A percentile compares a stretch with the other conserved stretches of the same genome.
Conservation (phyloP, 768 basidiomycete genomes). For the Chalciporus sphaerocephalus region DNA sequence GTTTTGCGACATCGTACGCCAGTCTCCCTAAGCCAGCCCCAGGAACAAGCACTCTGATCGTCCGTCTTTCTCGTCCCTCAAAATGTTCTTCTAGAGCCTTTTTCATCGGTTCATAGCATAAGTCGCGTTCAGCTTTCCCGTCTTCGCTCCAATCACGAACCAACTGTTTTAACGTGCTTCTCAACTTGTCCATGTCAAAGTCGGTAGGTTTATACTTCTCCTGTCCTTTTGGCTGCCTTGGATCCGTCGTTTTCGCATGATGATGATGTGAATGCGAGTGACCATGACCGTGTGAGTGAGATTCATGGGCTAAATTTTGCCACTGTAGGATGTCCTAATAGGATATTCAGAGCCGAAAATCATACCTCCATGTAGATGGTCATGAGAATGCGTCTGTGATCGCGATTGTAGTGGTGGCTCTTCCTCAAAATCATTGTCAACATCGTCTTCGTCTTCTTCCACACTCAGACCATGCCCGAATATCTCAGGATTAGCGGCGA, state of each 20-base stretch:
- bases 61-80: conserved; percentile 44
- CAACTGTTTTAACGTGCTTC: conserved; percentile 89
- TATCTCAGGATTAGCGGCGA: conserved; percentile 77
- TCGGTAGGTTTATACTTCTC: conserved; percentile 52
- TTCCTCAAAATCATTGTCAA: conserved; percentile 16
- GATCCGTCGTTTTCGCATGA: conserved; percentile 6
- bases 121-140: conserved; percentile 71
- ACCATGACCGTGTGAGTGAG: conserved; percentile 35
- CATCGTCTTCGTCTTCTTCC: conserved; percentile 19
- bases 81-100: conserved; percentile 68
- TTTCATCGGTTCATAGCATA: conserved; percentile 78
- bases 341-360: conserved; percentile 21
- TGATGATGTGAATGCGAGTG: conserved; percentile 31
- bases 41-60: conserved; percentile 77
- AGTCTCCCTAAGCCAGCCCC: conserved; percentile 87
- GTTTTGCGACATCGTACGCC: conserved; percentile 80
- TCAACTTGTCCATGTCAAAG: conserved; percentile 83
- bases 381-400: background rate
- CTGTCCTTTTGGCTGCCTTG: conserved; percentile 4
- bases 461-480: conserved; percentile 52
- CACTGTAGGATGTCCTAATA: conserved; percentile 10
- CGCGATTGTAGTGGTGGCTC: background rate
- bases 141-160: conserved; percentile 91
- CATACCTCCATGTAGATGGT: conserved; percentile 13
- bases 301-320: conserved; percentile 19